These are phyloP conservation scores for Daldinia bambusicola DNA, from an alignment of 495 filamentous ascomycete species.

Conservation along the genomic window DNA sequence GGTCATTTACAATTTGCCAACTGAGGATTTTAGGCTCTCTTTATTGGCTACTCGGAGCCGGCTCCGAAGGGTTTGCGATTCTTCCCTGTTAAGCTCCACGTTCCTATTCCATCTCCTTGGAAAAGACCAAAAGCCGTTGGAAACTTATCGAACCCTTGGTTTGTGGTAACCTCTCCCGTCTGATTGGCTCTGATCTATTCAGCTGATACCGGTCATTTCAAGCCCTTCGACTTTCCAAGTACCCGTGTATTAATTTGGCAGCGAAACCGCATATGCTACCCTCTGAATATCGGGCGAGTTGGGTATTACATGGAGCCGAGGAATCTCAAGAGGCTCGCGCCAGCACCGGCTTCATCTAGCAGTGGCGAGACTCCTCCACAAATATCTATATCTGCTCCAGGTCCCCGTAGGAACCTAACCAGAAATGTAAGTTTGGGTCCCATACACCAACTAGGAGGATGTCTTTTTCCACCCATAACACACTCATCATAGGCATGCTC, in stretches of 20 bases:
- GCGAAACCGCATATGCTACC: constrained; percentile 11
- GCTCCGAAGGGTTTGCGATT: constrained; percentile 19
- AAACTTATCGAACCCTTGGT: constrained; percentile 4
- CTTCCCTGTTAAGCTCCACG: constrained; percentile 20
- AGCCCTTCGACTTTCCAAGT: not conserved
- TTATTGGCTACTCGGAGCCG: constrained; percentile 39
- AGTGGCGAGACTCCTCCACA: constrained; percentile 10
- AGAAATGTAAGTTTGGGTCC: constrained; percentile 34
- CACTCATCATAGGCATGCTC: constrained; percentile 36
- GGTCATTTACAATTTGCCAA: constrained; percentile 12
- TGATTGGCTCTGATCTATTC: constrained; percentile 18
- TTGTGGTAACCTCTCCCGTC: not conserved
- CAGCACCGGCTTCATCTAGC: constrained; percentile 23
- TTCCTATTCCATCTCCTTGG: constrained; percentile 12
- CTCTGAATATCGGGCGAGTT: constrained; percentile 1
- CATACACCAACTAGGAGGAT: constrained; percentile 9
- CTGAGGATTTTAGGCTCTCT: constrained; percentile 5
- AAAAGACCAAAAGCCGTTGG: constrained; percentile 7
- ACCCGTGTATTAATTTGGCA: constrained; percentile 4
- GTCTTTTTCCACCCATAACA: constrained; percentile 24
- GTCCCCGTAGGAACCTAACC: constrained; percentile 33
- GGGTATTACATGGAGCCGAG: constrained; percentile 34
- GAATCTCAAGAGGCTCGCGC: constrained; percentile 37
- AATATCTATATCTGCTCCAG: constrained; percentile 14
- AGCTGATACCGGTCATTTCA: constrained; percentile 10